Evolutionary conservation across 2,329 filamentous ascomycete species (phyloP), one percentile per base, ranked within the genome.

Genomic region (Alternaria longipes): DNA sequence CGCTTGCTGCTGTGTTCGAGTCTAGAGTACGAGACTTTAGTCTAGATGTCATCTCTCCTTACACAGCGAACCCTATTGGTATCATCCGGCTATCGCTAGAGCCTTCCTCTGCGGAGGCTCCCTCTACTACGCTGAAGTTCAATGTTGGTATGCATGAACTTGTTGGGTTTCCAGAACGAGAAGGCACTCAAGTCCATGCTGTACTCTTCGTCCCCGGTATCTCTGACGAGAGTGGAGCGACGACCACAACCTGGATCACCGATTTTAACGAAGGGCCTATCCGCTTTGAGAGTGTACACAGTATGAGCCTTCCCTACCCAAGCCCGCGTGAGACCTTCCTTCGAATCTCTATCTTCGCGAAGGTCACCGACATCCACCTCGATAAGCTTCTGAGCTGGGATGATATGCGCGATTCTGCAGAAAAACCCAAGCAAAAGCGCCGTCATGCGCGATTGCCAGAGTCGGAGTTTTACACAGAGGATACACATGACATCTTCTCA

Each of bases 321-420:
- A 91, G 90, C 47, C 87, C 93, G 1, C 87, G 86, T 22, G 90
- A 90, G 47, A 89, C 93, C 1, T 90, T 89, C 24, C 81, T 99
- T 55, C 88, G 95, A 56, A 91, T 97, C 8, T 93, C 93, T 50
- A 91, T 99, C 62, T 98, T 97, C 76, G 94, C 95, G 18, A 91
- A 91, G 74, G 92, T 97, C 36, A 95, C 93, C 1, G 83, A 90
- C 0, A 97, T 97, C 90, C 95, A 99, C 80, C 86, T 99, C 22
- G 95, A 99, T 79, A 98, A 97, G 81, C 85, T 99, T 52, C 87
- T 97, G 12, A 99, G 95, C 81, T 99, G 95, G 95, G 95, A 99
- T 76, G 95, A 98, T 72, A 97, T 99, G 90, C 89, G 94, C 60
- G 94, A 99, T 78, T 84, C 86, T 24, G 84, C 84, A 3, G 83